Evolutionary conservation across 768 basidiomycete species (phyloP), one percentile per base, ranked within the genome.

Genomic region (Naematelia aurantialba): DNA sequence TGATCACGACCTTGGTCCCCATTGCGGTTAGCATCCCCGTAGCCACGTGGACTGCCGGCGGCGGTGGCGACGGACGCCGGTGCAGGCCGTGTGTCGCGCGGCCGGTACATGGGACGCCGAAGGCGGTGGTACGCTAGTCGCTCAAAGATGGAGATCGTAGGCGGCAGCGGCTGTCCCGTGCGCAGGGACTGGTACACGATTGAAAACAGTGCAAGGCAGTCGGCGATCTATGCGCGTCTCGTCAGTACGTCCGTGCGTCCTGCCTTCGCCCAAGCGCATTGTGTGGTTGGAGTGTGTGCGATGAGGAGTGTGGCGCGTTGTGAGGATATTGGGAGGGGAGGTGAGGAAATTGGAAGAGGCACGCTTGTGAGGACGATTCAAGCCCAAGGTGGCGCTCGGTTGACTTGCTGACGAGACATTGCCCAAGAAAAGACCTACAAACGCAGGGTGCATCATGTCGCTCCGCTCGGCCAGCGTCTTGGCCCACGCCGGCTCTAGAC

Each of bases 381-480:
- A n/a, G n/a, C n/a, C n/a, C n/a, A n/a, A n/a, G n/a, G n/a, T n/a
- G n/a, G n/a, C n/a, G n/a, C n/a, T n/a, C n/a, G n/a, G n/a, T n/a
- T n/a, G n/a, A n/a, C n/a, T n/a, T n/a, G n/a, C n/a, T n/a, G n/a
- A n/a, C n/a, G n/a, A n/a, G n/a, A n/a, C n/a, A n/a, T n/a, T n/a
- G n/a, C n/a, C n/a, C n/a, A n/a, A n/a, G n/a, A n/a, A n/a, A n/a
- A 25, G 17, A 55, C 53, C 46, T 8, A 24, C 53, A 34, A 29
- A 50, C 4, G 58, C 21, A 2, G 84, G 84, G 65, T 85, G 82
- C 42, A 85, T 76, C 55, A 83, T 79, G 30, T 80, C 79, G 1
- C 82, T 83, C 50, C 76, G 72, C 27, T 79, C 79, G 0, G 82
- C 71, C 50, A 83, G 77, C 4, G 62, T 58, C 25, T 72, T 72